Percentiles rank a stretch among this genome's conserved stretches.
phyloP scores from a whole-genome alignment of 75 land plant species.

The Cryptomeria japonica region DNA sequence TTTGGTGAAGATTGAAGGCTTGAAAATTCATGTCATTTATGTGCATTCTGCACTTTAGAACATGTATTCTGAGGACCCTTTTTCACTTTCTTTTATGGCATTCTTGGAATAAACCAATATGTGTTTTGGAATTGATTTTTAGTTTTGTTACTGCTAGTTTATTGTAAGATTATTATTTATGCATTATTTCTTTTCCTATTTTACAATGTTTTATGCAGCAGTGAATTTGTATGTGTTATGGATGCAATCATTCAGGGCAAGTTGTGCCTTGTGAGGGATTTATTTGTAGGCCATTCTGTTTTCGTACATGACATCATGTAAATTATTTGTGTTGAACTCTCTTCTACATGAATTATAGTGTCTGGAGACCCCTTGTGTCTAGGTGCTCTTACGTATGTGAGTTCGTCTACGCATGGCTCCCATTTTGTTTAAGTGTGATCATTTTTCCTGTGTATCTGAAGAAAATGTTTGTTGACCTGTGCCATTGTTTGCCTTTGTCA shows the following conservation, averaged over 20 bases:
- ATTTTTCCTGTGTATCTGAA: neutral
- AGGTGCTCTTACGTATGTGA: neutral
- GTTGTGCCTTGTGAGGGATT: neutral
- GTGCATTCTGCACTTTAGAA: constrained; percentile 9
- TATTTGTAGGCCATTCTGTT: neutral
- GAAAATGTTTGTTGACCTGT: constrained; percentile 8
- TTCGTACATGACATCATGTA: neutral
- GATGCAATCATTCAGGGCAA: neutral
- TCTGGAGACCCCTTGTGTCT: constrained; percentile 1
- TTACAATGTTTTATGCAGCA: neutral
- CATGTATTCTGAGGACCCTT: neutral
- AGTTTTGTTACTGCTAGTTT: constrained; percentile 1
- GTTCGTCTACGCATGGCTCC: neutral
- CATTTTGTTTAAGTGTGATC: neutral
- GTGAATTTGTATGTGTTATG: neutral
- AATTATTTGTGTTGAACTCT: neutral
- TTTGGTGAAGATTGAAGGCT: constrained; percentile 12
- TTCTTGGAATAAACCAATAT: neutral
- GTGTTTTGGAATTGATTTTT: neutral
- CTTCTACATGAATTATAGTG: neutral
- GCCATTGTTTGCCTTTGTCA: constrained; percentile 1
- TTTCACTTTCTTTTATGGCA: neutral
- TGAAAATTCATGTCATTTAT: constrained; percentile 6
- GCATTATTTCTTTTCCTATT: neutral
- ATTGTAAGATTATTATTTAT: neutral